Base-by-base conservation (phyloP, 768 basidiomycete species). In the Pleurotus tuoliensis region DNA sequence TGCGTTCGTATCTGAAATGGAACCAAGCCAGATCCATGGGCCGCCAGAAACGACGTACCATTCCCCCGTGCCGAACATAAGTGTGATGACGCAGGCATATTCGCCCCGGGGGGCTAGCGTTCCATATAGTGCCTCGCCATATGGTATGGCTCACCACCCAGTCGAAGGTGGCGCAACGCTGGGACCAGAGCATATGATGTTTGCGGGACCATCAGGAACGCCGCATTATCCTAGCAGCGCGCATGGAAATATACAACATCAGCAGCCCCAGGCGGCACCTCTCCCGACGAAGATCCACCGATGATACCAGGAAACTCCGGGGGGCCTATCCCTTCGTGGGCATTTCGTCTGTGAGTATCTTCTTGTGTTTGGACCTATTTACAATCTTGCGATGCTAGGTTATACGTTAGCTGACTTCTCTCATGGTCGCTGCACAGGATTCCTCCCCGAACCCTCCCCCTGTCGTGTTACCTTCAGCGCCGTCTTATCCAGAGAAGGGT, bases 141-240 rank as follows among this genome's bases (percentile, higher is more conserved):
- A 52, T 52, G 46, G 46, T 15, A 25, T 47, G 46, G 13, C n/a
- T 24, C 46, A 13, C 24, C 16, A 47, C 24, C n/a, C 30, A n/a
- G 9, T 37, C 18, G 25, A 51, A 4, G 22, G 30, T 52, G 38
- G 51, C 22, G 37, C 12, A 6, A 37, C 39, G 37, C 12, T 39
- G 24, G 46, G 22, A 25, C 16, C 15, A 41, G 37, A 52, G 18
- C 51, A 39, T 16, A 52, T 52, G 51, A 40, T 52, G 51, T 52
- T 52, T 22, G 51, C 51, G 24, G 51, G 51, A 40, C 51, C 51
- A 16, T 37, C 51, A 18, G 51, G 51, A 4, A 52, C 51, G n/a
- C 51, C 51, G 51, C 51, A 52, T 22, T 52, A 52, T 40, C 51
- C 51, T 22, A 39, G 41, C 51, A 52, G 51, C 8, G 51, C 39